Evolutionary conservation across 1,284 basidiomycete species (phyloP), one percentile per base, ranked within the genome.

Genomic region (Cystobasidiaceae sp.): DNA sequence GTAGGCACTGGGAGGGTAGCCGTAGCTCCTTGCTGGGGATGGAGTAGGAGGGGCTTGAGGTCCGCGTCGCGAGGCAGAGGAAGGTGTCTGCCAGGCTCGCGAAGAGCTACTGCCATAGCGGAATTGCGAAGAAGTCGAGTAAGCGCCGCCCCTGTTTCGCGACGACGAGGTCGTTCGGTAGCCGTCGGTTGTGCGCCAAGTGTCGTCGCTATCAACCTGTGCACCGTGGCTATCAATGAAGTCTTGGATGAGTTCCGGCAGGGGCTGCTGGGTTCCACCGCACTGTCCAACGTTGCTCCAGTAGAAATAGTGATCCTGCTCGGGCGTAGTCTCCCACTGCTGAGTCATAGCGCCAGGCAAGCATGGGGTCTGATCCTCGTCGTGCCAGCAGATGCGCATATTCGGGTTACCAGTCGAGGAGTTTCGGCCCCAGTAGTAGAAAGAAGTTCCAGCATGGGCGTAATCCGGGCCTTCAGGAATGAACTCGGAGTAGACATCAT

Each of bases 311-410:
- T 60, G 48, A 25, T 51, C 56, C 13, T 46, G 56, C 28, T 52
- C 65, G 25, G 51, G 46, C 0, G 50, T 57, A 1, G 51, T 48
- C 25, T 21, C 45, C 30, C 41, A 64, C 25, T 30, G 51, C 50
- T 60, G 45, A 8, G 34, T 28, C 21, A 44, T 34, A 45, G 41
- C 39, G 34, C 43, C 50, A 30, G 55, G 57, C 65, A 61, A 4
- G 48, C 58, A 54, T 13, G 37, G 44, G 6, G 56, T 32, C 34
- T 67, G 32, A 11, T 55, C 58, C 21, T 51, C 65, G 32, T 67
- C 65, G 43, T 44, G 55, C 66, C 67, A 68, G 62, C 67, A 68
- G 54, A 68, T 63, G 32, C 50, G 25, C 62, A 43, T 50, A 46
- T 68, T 68, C 5, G 62, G 60, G 25, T 46, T 41, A 50, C 45